Base-by-base conservation (phyloP, 305 asterid genomes). In the Rubia occidens region DNA sequence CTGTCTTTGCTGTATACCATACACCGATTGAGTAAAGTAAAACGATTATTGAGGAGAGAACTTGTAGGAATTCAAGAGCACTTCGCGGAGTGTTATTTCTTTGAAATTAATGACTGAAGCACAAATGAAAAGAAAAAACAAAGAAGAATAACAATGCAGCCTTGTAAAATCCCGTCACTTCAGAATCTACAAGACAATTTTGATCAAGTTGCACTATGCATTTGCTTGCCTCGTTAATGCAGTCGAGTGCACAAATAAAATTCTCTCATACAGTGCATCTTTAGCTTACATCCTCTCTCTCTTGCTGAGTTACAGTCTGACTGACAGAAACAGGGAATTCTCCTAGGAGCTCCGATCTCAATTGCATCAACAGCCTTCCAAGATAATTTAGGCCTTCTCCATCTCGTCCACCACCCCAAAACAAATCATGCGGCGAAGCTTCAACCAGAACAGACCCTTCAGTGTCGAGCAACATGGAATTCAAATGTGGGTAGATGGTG, bases 401-500 rank as follows among this genome's bases (percentile, higher is more conserved):
- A n/a, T 94, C 97, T 67, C 99, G 87, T 18, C 99, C 97, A 43
- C 99, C 99, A 39, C 99, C 99, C 97, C 99, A 94, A 73, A 94
- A 94, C 71, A 87, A 85, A 77, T 94, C 97, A 75, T 91, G 97
- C 0, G 99, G 99, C 11, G 99, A 91, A 45, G 95, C 93, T 79
- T 94, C 99, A 55, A 94, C 96, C 2, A 94, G 89, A 69, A 91
- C 96, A 21, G 89, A 89, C 24, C 96, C 97, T 43, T 74, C 85
- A 7, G 96, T 94, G 11, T 93, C 85, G 32, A 86, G 82, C 72
- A 94, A 84, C 95, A 90, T 74, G 13, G 95, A 87, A 0, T 74
- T 81, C 61, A 94, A 73, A 72, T 87, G 72, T 2, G 95, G 92
- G 76, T 90, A 84, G 0, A 82, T 82, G 5, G 85, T 74, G 81